Conservation (phyloP, 2,329 filamentous ascomycete genomes). For the Pseudogymnoascus sp. region DNA sequence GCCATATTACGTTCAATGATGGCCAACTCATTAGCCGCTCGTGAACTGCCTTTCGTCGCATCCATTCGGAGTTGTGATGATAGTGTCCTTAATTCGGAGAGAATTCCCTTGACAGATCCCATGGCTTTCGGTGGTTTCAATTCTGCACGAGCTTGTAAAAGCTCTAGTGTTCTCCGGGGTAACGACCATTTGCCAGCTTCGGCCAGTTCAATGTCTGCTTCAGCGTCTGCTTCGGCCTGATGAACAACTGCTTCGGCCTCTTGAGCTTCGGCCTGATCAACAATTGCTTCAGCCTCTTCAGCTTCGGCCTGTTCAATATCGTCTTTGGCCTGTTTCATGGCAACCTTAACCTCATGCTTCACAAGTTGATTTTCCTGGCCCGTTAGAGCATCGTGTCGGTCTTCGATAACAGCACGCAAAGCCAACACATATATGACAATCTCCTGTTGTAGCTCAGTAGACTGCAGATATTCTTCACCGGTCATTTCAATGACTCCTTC, state of each 20-base stretch:
- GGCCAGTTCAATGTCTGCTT: slow-evolving; percentile 19
- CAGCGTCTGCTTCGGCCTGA: not conserved
- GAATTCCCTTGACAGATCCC: slow-evolving; percentile 62
- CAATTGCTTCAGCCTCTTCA: slow-evolving; percentile 14
- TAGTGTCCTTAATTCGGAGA: slow-evolving; percentile 63
- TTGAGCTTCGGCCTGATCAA: not conserved
- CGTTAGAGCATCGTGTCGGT: slow-evolving; percentile 69
- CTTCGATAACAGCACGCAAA: slow-evolving; percentile 67
- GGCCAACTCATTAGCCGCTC: slow-evolving; percentile 55
- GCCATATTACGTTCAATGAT: slow-evolving; percentile 60
- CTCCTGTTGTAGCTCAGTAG: slow-evolving; percentile 81
- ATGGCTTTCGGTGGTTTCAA: slow-evolving; percentile 44
- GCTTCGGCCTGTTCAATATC: not conserved
- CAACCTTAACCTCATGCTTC: slow-evolving; percentile 59
- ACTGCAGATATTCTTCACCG: slow-evolving; percentile 84
- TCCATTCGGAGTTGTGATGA: slow-evolving; percentile 54
- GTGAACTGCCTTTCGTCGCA: slow-evolving; percentile 43
- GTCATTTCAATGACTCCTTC: slow-evolving; percentile 69
- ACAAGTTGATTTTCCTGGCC: slow-evolving; percentile 72
- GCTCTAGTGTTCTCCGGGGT: slow-evolving; percentile 53
- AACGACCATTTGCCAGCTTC: slow-evolving; percentile 54
- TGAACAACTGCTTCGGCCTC: slow-evolving; percentile 13
- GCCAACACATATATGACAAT: slow-evolving; percentile 80
- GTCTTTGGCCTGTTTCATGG: not conserved
- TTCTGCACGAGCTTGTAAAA: slow-evolving; percentile 42